Conservation (phyloP, 352 stramenopile genomes). For the Phytophthora hibernalis region DNA sequence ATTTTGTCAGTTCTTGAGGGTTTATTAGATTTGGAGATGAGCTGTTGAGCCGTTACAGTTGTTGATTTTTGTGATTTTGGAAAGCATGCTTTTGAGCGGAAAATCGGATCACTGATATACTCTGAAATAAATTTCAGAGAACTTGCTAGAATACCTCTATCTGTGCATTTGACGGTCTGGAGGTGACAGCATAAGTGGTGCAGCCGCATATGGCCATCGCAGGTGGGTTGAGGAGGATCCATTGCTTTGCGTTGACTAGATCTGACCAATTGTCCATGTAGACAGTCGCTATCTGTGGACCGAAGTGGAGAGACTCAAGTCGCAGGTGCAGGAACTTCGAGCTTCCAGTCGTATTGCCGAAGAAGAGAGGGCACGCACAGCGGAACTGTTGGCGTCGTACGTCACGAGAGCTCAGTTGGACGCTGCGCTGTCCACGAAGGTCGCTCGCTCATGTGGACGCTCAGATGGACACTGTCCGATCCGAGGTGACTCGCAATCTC, state of each 20-base stretch:
- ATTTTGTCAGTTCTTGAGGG: too few species aligned
- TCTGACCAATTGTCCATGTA: constrained; percentile 9
- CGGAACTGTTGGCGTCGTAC: constrained; percentile 48
- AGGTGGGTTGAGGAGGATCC: constrained; percentile 6
- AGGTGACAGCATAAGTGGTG: constrained; percentile 12
- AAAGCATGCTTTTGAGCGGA: too few species aligned
- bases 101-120: too few species aligned
- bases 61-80: too few species aligned
- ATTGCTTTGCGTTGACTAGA: neutral
- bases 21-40: too few species aligned
- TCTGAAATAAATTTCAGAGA: too few species aligned
- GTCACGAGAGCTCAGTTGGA: constrained; percentile 72
- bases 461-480: constrained; percentile 43
- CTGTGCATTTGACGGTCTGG: neutral
- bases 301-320: constrained; percentile 69
- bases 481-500: constrained; percentile 39
- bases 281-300: constrained; percentile 62
- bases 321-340: constrained; percentile 54
- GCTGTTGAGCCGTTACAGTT: too few species aligned
- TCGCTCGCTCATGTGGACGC: constrained; percentile 47
- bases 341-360: constrained; percentile 26
- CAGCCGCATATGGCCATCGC: constrained; percentile 35
- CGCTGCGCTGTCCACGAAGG: constrained; percentile 65
- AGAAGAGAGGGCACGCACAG: constrained; percentile 44
- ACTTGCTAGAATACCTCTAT: too few species aligned